Conservation (phyloP, 257 asterid species). For the Solanum etuberosum region DNA sequence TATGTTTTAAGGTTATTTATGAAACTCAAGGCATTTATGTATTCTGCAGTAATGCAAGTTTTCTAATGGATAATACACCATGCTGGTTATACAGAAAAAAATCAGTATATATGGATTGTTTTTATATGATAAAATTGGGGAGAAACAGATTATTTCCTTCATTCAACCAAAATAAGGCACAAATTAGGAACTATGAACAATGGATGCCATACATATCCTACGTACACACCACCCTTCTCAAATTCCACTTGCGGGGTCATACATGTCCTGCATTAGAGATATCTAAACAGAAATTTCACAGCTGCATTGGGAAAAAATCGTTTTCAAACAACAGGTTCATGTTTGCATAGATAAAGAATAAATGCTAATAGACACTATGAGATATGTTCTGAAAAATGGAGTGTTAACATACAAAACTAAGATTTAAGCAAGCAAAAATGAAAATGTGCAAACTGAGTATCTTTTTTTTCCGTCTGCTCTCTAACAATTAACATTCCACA, state of each 20-base stretch:
- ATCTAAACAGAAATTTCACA: background rate
- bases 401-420: background rate
- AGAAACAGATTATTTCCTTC: background rate
- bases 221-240: background rate
- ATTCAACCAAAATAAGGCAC: background rate
- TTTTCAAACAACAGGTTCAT: background rate
- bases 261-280: no score
- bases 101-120: background rate
- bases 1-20: background rate
- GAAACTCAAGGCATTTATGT: background rate
- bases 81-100: background rate
- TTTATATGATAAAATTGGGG: background rate
- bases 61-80: background rate
- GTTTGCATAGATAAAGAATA: background rate
- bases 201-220: background rate
- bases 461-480: background rate
- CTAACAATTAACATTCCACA: background rate
- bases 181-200: background rate
- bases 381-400: background rate
- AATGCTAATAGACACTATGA: background rate
- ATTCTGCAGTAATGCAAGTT: background rate
- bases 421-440: background rate
- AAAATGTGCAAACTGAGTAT: background rate
- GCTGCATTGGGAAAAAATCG: background rate
- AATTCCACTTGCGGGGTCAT: background rate